These are phyloP conservation scores for Agaricales sp. DNA, from an alignment of 1,284 basidiomycete species.

Conservation along the genomic window DNA sequence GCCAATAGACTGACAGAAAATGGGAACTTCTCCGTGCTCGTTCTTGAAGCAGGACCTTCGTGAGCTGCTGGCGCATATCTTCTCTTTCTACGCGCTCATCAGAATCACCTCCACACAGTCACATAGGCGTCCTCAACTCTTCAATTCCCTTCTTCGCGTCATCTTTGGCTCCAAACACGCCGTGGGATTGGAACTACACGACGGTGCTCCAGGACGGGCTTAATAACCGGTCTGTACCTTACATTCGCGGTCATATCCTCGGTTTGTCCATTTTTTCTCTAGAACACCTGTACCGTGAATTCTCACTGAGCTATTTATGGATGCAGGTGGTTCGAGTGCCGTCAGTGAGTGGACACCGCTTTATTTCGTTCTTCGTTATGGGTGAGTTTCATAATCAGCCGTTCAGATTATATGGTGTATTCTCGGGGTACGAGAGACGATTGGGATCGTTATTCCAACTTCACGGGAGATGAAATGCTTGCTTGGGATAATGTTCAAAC, in stretches of 20 bases:
- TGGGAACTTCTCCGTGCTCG: not conserved
- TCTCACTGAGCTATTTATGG: not conserved
- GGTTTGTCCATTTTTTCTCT: conserved; percentile 27
- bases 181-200: conserved; percentile 24
- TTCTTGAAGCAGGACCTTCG: not conserved
- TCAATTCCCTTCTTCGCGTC: conserved; percentile 16
- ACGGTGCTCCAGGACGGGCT: conserved; percentile 22
- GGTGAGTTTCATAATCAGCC: not conserved
- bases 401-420: conserved; percentile 18
- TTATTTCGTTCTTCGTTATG: conserved; percentile 2
- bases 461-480: conserved; percentile 20
- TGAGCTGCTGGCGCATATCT: too few relatives aligned
- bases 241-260: conserved; percentile 24
- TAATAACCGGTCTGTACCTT: conserved; percentile 17
- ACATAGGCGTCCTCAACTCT: conserved; percentile 15
- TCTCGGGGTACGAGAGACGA: conserved; percentile 20
- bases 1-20: not conserved
- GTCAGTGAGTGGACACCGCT: conserved; percentile 25
- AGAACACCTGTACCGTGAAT: too few relatives aligned
- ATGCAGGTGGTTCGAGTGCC: conserved; percentile 19
- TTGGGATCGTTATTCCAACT: conserved; percentile 16
- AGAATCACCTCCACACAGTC: not conserved
- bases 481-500: conserved; percentile 19
- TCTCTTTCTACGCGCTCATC: too few relatives aligned
- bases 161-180: conserved; percentile 11